Evolutionary conservation across 2,329 filamentous ascomycete species (phyloP).

Genomic region (Verticillium isaacii): DNA sequence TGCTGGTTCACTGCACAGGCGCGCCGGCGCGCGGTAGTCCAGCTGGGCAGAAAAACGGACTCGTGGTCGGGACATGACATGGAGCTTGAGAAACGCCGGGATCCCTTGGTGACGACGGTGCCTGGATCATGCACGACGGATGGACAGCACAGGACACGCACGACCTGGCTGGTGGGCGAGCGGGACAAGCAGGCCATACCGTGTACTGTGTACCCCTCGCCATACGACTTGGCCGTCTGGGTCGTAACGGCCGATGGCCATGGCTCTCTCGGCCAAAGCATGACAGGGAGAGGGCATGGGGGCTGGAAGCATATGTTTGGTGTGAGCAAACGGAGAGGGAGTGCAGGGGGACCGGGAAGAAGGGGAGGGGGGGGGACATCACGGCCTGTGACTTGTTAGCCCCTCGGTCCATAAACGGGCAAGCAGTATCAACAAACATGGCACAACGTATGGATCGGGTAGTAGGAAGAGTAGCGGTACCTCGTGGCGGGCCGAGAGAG

Average conservation of each 20-base stretch:
- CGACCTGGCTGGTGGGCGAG: neutral
- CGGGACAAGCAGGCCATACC: neutral
- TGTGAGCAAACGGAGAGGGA: neutral
- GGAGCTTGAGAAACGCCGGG: neutral
- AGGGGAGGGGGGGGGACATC: neutral
- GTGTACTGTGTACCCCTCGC: neutral
- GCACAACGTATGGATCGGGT: neutral
- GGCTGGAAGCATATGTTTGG: neutral
- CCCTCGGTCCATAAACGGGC: neutral
- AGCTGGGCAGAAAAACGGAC: neutral
- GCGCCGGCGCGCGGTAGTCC: neutral
- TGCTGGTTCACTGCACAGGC: neutral
- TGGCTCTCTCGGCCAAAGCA: neutral
- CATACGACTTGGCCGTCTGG: neutral
- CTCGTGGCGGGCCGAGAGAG: neutral
- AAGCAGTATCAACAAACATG: neutral
- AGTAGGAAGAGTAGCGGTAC: neutral
- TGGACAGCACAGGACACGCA: neutral
- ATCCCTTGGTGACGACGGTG: constrained; percentile 2
- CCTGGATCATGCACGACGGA: neutral
- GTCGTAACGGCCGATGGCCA: neutral
- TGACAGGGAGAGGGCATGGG: neutral
- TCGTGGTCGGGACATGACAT: neutral
- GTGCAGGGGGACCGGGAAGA: neutral
- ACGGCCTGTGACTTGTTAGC: neutral